Evolutionary conservation across 148 eudicot species (phyloP).

Genomic region (Pharnaceum exiguum): DNA sequence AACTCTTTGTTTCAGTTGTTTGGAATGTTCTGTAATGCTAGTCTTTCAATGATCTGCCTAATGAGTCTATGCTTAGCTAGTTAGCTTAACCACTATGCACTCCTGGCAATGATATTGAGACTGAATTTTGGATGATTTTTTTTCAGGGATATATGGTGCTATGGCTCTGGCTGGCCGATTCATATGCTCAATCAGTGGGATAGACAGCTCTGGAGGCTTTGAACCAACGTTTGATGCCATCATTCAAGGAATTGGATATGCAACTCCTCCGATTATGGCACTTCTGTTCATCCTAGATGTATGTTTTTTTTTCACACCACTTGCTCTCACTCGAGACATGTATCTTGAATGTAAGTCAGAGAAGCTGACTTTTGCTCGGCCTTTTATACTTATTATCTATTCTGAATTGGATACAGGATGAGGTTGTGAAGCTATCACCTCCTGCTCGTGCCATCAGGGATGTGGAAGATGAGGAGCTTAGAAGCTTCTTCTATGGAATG

Average conservation of each 20-base stretch:
- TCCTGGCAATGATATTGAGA: neutral
- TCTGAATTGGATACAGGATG: conserved; percentile 55
- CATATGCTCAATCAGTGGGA: conserved; percentile 73
- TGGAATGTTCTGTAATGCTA: neutral
- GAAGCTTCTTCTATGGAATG: conserved; percentile 96
- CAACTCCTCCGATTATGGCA: conserved; percentile 96
- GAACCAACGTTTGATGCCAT: conserved; percentile 65
- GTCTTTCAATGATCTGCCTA: neutral
- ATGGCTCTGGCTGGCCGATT: conserved; percentile 92
- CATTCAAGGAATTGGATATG: conserved; percentile 91
- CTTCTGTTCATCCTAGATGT: conserved; percentile 95
- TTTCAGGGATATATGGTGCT: conserved; percentile 82
- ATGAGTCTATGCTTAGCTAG: too few relatives aligned
- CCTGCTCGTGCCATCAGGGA: conserved; percentile 99
- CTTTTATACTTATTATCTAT: neutral
- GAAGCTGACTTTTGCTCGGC: neutral
- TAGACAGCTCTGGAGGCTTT: conserved; percentile 76
- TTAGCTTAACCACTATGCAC: neutral
- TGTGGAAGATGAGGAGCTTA: conserved; percentile 93
- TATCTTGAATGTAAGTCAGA: neutral
- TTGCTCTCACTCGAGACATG: neutral
- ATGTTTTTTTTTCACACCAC: conserved; percentile 27
- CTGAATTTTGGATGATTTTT: neutral
- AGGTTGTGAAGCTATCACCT: conserved; percentile 94
- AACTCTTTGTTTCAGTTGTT: neutral